phyloP scores from a whole-genome alignment of 305 asterid genomes.

The Solanum hybrid region DNA sequence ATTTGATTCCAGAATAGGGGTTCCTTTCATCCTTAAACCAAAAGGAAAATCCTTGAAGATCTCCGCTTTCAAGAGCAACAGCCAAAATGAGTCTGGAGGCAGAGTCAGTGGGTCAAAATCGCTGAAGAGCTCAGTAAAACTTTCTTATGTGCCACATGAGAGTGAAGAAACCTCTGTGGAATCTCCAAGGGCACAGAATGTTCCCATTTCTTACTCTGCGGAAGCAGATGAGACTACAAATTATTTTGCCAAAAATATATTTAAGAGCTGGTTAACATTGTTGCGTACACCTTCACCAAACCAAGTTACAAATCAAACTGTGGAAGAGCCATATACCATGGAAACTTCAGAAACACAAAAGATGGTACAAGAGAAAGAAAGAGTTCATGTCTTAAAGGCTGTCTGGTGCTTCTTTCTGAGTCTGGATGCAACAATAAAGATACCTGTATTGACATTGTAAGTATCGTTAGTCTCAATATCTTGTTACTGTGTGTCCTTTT shows the following conservation, averaged over 20 bases:
- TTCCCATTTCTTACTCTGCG: constrained; percentile 44
- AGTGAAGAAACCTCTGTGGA: constrained; percentile 50
- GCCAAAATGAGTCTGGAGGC: constrained; percentile 49
- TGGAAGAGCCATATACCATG: constrained; percentile 34
- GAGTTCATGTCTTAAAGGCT: constrained; percentile 28
- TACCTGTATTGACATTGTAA: constrained; percentile 71
- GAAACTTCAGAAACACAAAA: constrained; percentile 31
- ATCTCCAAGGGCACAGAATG: constrained; percentile 44
- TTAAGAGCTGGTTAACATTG: constrained; percentile 68
- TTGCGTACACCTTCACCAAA: constrained; percentile 42
- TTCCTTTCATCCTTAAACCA: constrained; percentile 39
- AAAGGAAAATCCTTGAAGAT: constrained; percentile 47
- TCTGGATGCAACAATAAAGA: constrained; percentile 61
- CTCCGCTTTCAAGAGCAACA: constrained; percentile 71
- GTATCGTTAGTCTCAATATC: constrained; percentile 12
- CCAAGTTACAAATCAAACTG: constrained; percentile 27
- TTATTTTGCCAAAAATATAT: constrained; percentile 54
- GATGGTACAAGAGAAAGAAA: constrained; percentile 32
- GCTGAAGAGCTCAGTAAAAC: constrained; percentile 40
- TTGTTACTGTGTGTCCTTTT: not conserved
- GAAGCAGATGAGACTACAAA: constrained; percentile 40
- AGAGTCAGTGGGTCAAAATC: constrained; percentile 54
- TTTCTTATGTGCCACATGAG: constrained; percentile 63
- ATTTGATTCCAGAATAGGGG: constrained; percentile 44
- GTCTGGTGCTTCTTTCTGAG: constrained; percentile 50